Evolutionary conservation across 202 grass and related monocot genomes (phyloP).

Genomic region (Brachypodium distachyon): DNA sequence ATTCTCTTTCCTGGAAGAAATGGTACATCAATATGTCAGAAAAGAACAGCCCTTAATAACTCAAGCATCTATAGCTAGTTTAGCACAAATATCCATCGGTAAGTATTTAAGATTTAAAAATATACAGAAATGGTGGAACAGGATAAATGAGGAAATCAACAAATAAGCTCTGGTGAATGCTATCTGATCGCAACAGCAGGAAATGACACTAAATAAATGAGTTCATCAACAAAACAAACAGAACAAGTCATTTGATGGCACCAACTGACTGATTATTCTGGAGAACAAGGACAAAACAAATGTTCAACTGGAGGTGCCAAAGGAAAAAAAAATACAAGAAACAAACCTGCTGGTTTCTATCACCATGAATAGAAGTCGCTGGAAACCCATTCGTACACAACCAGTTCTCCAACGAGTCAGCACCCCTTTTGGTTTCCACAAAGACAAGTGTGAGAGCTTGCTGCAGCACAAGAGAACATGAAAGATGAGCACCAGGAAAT

Average conservation of each 20-base stretch:
- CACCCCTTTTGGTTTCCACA: conserved; percentile 80
- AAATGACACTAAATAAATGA: conserved; percentile 1
- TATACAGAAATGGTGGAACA: background rate
- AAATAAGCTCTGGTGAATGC: background rate
- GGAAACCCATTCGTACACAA: conserved; percentile 69
- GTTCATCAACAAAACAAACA: background rate
- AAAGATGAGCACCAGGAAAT: conserved; percentile 13
- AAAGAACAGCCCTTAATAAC: background rate
- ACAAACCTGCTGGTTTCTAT: conserved; percentile 74
- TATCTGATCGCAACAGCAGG: background rate
- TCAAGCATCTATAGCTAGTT: background rate
- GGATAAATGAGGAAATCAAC: no score
- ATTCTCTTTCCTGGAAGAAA: conserved; percentile 64
- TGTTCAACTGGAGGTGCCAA: background rate
- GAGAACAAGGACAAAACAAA: background rate
- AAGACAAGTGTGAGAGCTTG: conserved; percentile 71
- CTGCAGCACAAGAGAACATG: conserved; percentile 11
- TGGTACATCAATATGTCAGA: background rate
- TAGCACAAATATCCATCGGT: background rate
- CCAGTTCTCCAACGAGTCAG: conserved; percentile 71
- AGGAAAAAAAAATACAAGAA: background rate
- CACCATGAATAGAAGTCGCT: conserved; percentile 80
- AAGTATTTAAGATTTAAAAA: background rate
- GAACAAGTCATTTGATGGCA: background rate
- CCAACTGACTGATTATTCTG: background rate